Evolutionary conservation across 1,139 yeast genomes (phyloP).

Genomic region (Scheffersomyces illinoinensis): DNA sequence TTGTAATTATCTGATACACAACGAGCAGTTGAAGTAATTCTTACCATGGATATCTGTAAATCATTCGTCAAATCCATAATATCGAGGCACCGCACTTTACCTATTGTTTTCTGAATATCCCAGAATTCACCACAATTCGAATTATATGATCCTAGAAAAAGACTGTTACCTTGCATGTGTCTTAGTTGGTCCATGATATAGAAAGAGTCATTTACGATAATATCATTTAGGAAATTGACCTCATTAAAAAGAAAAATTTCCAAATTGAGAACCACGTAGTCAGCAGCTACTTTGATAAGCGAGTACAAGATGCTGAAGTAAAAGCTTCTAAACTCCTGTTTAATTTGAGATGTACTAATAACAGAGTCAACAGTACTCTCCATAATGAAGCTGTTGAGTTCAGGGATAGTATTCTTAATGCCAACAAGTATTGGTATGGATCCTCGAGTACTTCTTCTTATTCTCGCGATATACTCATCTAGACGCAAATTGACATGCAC

Average conservation of each 20-base stretch:
- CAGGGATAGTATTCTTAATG: neutral
- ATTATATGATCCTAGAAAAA: slow-evolving; percentile 10
- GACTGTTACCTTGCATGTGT: slow-evolving; percentile 8
- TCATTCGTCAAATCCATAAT: slow-evolving; percentile 8
- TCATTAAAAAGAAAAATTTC: slow-evolving; percentile 3
- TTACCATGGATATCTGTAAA: slow-evolving; percentile 4
- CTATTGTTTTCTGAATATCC: slow-evolving; percentile 5
- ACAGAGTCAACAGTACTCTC: slow-evolving; percentile 4
- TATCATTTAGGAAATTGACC: neutral
- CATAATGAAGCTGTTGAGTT: slow-evolving; percentile 1
- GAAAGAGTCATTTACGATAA: slow-evolving; percentile 4
- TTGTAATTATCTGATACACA: slow-evolving; percentile 10
- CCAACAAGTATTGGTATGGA: neutral
- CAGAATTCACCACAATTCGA: slow-evolving; percentile 9
- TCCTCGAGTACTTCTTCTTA: neutral
- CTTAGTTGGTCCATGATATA: neutral
- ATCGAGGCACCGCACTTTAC: slow-evolving; percentile 5
- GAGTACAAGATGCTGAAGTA: slow-evolving; percentile 7
- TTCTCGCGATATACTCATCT: neutral
- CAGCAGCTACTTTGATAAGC: slow-evolving; percentile 7
- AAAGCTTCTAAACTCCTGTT: slow-evolving; percentile 3
- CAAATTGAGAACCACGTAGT: slow-evolving; percentile 9
- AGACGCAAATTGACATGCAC: neutral
- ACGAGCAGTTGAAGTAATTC: slow-evolving; percentile 7
- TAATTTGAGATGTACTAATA: slow-evolving; percentile 2